phyloP scores from a whole-genome alignment of 1,284 basidiomycete species.

The Bondarzewia mesenterica region DNA sequence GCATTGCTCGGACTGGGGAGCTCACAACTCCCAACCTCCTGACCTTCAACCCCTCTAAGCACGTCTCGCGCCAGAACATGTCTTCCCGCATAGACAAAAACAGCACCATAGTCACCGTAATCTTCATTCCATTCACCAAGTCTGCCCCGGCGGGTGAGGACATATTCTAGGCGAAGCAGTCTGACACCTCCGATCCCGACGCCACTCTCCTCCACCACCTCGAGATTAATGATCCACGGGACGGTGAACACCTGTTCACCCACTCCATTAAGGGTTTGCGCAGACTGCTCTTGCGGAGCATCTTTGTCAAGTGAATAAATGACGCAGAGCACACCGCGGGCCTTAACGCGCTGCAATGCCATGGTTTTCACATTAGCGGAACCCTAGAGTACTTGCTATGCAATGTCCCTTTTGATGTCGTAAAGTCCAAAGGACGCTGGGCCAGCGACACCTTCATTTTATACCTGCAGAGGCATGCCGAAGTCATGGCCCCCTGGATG shows the following conservation, averaged over 20 bases:
- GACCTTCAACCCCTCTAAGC: slow-evolving; percentile 17
- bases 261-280: slow-evolving; percentile 7
- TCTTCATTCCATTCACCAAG: slow-evolving; percentile 26
- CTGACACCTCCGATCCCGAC: slow-evolving; percentile 20
- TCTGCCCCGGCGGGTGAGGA: slow-evolving; percentile 16
- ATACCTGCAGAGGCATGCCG: slow-evolving; percentile 14
- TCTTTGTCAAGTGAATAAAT: slow-evolving; percentile 18
- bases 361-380: slow-evolving; percentile 30
- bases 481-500: slow-evolving; percentile 16
- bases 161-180: slow-evolving; percentile 8
- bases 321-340: slow-evolving; percentile 13
- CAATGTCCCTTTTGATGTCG: slow-evolving; percentile 25
- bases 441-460: slow-evolving; percentile 23
- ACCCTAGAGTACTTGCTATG: slow-evolving; percentile 30
- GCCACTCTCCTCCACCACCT: slow-evolving; percentile 21
- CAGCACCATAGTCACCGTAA: slow-evolving; percentile 14
- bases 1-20: slow-evolving; percentile 22
- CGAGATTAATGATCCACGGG: slow-evolving; percentile 20
- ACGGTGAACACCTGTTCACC: slow-evolving; percentile 7
- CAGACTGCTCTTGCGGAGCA: slow-evolving; percentile 20
- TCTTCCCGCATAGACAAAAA: background rate
- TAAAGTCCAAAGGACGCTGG: slow-evolving; percentile 28
- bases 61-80: slow-evolving; percentile 17
- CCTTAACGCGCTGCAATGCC: slow-evolving; percentile 18
- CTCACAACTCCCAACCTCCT: slow-evolving; percentile 22